phyloP scores from a whole-genome alignment of 441 rosid species.

The Codiaeum variegatum region DNA sequence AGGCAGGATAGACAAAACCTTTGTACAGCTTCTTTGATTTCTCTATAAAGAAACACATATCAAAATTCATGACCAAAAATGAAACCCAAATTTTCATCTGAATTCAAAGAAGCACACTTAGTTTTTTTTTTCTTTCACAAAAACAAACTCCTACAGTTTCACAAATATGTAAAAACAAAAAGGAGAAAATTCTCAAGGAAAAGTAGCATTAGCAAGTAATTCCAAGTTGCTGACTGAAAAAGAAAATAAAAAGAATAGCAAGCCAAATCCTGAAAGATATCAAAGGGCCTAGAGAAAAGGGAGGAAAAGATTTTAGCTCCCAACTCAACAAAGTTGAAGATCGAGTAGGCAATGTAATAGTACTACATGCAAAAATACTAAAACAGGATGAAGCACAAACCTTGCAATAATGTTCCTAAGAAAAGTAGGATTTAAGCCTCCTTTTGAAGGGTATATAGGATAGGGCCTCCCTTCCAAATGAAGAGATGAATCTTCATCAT shows the following conservation, averaged over 20 bases:
- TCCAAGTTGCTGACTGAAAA: background rate
- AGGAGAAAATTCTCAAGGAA: background rate
- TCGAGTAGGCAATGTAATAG: background rate
- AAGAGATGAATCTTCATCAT: slow-evolving; percentile 58
- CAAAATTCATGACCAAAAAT: background rate
- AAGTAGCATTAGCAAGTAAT: background rate
- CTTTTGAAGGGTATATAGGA: slow-evolving; percentile 59
- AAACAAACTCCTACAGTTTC: background rate
- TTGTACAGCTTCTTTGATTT: too few species aligned
- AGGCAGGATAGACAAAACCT: too few species aligned
- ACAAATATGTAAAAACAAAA: background rate
- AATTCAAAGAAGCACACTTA: background rate
- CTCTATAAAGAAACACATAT: too few species aligned
- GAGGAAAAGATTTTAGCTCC: background rate
- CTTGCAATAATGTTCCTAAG: slow-evolving; percentile 67
- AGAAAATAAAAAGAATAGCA: background rate
- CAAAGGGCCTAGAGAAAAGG: background rate
- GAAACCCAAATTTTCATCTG: background rate
- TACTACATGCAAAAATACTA: slow-evolving; percentile 1
- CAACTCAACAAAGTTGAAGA: background rate
- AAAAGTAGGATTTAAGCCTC: slow-evolving; percentile 68
- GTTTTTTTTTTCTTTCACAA: background rate
- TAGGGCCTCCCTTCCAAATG: slow-evolving; percentile 64
- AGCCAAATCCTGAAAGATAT: background rate
- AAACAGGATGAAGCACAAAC: slow-evolving; percentile 35